A percentile compares a stretch with the other conserved stretches of the same genome.
Evolutionary conservation across 176 grass and related monocot genomes (phyloP).

Genomic region (Aechmea fasciata): DNA sequence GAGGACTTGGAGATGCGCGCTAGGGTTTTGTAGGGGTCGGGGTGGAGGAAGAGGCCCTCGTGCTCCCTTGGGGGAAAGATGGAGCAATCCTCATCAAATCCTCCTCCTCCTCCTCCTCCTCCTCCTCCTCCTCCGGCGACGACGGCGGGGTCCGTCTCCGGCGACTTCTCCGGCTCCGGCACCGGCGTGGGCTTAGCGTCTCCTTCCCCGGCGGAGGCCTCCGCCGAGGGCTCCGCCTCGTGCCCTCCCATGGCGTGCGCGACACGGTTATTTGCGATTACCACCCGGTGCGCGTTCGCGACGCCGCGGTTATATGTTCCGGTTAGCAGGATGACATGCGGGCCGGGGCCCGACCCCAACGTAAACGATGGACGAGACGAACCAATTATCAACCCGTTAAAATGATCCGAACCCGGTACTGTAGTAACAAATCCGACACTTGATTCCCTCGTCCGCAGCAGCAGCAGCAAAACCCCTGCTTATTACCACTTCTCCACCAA

Average conservation of each 20-base stretch:
- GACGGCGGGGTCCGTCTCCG: background rate
- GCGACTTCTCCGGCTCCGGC: background rate
- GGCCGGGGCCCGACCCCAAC: no score
- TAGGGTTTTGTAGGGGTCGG: constrained; percentile 10
- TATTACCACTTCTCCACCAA: background rate
- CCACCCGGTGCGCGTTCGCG: no score
- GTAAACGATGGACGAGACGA: no score
- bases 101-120: constrained; percentile 11
- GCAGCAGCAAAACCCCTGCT: background rate
- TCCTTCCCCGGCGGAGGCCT: background rate
- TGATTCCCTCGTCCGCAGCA: background rate
- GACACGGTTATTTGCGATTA: no score
- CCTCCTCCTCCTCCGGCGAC: background rate
- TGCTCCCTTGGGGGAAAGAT: constrained; percentile 38
- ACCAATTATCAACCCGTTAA: no score
- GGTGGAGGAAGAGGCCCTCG: constrained; percentile 24
- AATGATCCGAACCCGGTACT: no score
- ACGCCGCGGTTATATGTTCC: no score
- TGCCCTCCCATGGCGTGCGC: no score
- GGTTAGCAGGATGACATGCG: no score
- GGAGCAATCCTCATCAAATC: constrained; percentile 20
- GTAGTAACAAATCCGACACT: no score
- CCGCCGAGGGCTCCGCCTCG: no score
- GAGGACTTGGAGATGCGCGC: background rate
- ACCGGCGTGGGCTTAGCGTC: background rate